Evolutionary conservation across 1,139 yeast species (phyloP), one percentile per base, ranked within the genome.

Genomic region (Candida sojae): DNA sequence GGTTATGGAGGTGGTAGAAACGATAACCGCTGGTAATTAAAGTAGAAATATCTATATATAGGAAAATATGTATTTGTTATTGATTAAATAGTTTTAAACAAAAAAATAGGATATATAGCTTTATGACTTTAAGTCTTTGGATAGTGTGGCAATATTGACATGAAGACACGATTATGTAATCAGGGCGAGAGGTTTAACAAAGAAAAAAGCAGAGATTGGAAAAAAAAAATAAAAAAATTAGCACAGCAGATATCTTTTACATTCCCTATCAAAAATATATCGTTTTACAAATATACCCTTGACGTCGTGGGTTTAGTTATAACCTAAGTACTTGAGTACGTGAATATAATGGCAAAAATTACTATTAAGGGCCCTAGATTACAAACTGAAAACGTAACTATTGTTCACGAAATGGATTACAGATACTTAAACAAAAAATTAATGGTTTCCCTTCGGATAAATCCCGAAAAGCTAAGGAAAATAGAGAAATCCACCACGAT

Each of bases 1-100:
- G 44, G 44, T 6, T 42, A 42, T 21, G 39, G 39, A 4, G 39
- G 39, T 25, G 39, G 39, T 25, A 36, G 39, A 36, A 36, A 36
- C 39, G 39, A 36, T 36, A 36, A 36, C 39, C 39, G 39, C 25
- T 36, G 39, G 39, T 36, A 26, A 25, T 6, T 23, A 6, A 17
- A 7, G 17, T 21, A 34, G 26, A 9, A 21, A 13, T 17, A 6
- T 26, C 29, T 8, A 26, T 3, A 26, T 26, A 4, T 26, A 26
- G 29, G 29, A 6, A 26, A 26, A 17, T 17, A 17, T 17, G 21
- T 17, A 17, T 17, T 17, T 17, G 21, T 17, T 33, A 33, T 12
- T 13, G 36, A 6, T 13, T 12, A 6, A 6, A 33, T 13, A 17
- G 21, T 17, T 33, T n/a, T 12, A 32, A 7, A 32, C 35, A 32